Evolutionary conservation across 768 basidiomycete species (phyloP), one percentile per base, ranked within the genome.

Genomic region (Suillus subaureus): DNA sequence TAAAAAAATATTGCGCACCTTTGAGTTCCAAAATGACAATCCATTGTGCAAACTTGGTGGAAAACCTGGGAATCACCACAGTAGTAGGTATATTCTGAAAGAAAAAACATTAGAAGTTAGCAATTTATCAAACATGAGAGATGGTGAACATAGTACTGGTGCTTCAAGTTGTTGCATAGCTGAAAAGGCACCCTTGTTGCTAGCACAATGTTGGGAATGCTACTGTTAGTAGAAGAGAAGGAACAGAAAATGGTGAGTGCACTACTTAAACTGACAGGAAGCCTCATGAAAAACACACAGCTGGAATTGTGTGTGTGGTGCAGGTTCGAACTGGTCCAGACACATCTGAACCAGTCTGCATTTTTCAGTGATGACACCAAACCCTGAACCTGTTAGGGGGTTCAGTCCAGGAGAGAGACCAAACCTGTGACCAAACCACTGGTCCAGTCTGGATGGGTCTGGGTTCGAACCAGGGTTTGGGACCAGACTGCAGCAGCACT

Each of bases 311-410:
- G 45, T 11, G 3, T 21, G 18, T 39, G 40, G 42, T 18, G 7
- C n/a, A 47, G n/a, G n/a, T 47, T 47, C n/a, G 5, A 1, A 47
- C 47, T 1, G 5, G n/a, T 47, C n/a, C 2, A 5, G n/a, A 47
- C 11, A 12, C 5, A 4, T 47, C 5, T 2, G 11, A 12, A 47
- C 47, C n/a, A 7, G 47, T 47, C n/a, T 2, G 11, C n/a, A 23
- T 47, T n/a, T 23, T 13, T 23, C 47, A 23, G 73, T 61, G 4
- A 71, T 67, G 0, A 33, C 47, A 47, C 5, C 3, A 12, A 47
- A 47, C 47, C 47, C n/a, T 2, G 5, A 47, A 47, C n/a, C 47
- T 47, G 4, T 13, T 5, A 47, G 12, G 47, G 12, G 47, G 47
- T 47, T 47, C n/a, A 5, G 47, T 47, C 47, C 47, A 47, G 12